Evolutionary conservation across 2,329 filamentous ascomycete genomes (phyloP), one percentile per base, ranked within the genome.

Genomic region (Tolypocladium amazonense): DNA sequence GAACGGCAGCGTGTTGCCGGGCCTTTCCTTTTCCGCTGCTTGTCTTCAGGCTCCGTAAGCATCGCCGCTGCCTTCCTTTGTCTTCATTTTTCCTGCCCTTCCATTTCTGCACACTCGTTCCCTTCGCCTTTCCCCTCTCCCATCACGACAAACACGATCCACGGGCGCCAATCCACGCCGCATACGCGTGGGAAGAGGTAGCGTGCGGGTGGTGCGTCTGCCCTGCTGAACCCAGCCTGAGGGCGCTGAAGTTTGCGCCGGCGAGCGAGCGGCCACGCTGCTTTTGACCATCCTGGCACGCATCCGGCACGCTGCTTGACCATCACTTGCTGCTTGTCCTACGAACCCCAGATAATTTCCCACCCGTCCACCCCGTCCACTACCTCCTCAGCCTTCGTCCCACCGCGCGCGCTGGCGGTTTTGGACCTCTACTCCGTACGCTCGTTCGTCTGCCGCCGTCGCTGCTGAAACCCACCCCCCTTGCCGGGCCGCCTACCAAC

Each of bases 321-420:
- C 53, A 23, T 27, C 35, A 45, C 25, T 56, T 50, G 53, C 60
- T 59, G 56, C 45, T 62, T 63, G 64, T 66, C 63, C 64, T 63
- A 65, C 65, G 58, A 61, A 66, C 64, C 65, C 65, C 65, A 65
- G 65, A 66, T 61, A 58, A 63, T 66, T 61, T 66, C 65, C 65
- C 64, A 64, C 63, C 61, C 64, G 56, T 60, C 61, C 57, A 52
- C 35, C 60, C 60, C 57, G 58, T 50, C 59, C 60, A 60, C 61
- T 61, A 59, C 63, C 64, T 63, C 66, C 64, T 67, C 67, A 68
- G 67, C 67, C 70, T 63, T 66, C 65, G 71, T 72, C 61, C 61
- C 61, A 63, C 62, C 56, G 61, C 58, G 56, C 59, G 52, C 60
- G 59, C 30, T 53, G 50, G 30, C 47, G 12, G 27, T 59, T 59